phyloP scores from a whole-genome alignment of 805 yeast species.

The Metschnikowia proteae region DNA sequence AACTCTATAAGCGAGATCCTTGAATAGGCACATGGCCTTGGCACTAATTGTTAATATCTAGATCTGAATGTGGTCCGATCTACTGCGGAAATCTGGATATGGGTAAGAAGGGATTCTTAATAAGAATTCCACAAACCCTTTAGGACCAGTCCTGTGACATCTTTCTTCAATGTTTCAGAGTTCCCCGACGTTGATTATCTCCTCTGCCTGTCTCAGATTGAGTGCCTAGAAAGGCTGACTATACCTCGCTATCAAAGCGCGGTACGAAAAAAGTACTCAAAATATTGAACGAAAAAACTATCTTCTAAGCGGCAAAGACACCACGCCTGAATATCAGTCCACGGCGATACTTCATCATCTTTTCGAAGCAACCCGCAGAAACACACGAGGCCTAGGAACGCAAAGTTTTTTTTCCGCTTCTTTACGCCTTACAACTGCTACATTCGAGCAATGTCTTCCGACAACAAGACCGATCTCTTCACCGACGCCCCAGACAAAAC shows the following conservation, averaged over 20 bases:
- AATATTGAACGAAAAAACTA: neutral
- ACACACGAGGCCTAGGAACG: neutral
- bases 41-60: neutral
- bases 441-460: conserved; percentile 4
- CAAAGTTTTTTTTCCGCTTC: neutral
- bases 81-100: no score
- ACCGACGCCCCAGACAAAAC: conserved; percentile 53
- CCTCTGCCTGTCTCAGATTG: neutral
- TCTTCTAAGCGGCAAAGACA: neutral
- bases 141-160: no score
- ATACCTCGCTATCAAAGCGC: conserved; percentile 1
- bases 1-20: conserved; percentile 12
- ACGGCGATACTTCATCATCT: neutral
- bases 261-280: conserved; percentile 3
- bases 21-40: neutral
- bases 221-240: neutral
- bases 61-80: neutral
- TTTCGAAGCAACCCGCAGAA: neutral
- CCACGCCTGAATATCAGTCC: neutral
- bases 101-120: no score
- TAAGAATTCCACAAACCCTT: no score
- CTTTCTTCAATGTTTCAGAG: no score
- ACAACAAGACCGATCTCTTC: conserved; percentile 25
- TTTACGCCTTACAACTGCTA: neutral
- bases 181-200: no score